These are phyloP conservation scores for Rutstroemia sp. DNA, from an alignment of 2,329 filamentous ascomycete genomes.

Conservation along the genomic window DNA sequence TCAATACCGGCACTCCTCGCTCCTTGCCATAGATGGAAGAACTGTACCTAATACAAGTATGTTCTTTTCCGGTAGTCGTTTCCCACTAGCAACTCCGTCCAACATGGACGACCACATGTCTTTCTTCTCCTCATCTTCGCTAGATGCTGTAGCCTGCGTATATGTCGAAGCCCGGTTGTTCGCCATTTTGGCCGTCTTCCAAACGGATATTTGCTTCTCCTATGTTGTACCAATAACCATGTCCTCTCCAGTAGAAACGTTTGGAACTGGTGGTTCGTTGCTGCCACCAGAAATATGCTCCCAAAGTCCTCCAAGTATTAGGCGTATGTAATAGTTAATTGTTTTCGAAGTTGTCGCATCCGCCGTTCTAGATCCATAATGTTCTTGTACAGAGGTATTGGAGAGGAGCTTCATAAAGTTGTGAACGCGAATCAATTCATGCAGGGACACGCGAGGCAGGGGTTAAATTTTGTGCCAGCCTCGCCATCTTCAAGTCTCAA, in stretches of 20 bases:
- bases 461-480: constrained; percentile 6
- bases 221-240: constrained; percentile 11
- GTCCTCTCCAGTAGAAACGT: constrained; percentile 1
- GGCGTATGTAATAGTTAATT: background rate
- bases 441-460: constrained; percentile 9
- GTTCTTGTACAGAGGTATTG: background rate
- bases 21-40: constrained; percentile 1
- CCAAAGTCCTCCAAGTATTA: background rate
- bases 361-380: constrained; percentile 3
- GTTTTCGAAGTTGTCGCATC: constrained; percentile 5
- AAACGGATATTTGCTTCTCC: constrained; percentile 6
- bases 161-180: constrained; percentile 32
- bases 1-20: constrained; percentile 17
- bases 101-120: constrained; percentile 95
- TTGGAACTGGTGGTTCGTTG: too few species aligned
- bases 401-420: constrained; percentile 15
- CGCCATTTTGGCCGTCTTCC: constrained; percentile 18
- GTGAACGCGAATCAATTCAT: constrained; percentile 12
- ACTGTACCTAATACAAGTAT: constrained; percentile 69
- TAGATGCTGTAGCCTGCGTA: constrained; percentile 48
- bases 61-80: constrained; percentile 86
- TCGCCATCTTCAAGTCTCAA: background rate
- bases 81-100: constrained; percentile 82
- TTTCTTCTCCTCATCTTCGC: constrained; percentile 57
- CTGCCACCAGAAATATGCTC: too few species aligned